These are phyloP conservation scores for Amylostereum areolatum DNA, from an alignment of 1,284 basidiomycete species.

Conservation along the genomic window DNA sequence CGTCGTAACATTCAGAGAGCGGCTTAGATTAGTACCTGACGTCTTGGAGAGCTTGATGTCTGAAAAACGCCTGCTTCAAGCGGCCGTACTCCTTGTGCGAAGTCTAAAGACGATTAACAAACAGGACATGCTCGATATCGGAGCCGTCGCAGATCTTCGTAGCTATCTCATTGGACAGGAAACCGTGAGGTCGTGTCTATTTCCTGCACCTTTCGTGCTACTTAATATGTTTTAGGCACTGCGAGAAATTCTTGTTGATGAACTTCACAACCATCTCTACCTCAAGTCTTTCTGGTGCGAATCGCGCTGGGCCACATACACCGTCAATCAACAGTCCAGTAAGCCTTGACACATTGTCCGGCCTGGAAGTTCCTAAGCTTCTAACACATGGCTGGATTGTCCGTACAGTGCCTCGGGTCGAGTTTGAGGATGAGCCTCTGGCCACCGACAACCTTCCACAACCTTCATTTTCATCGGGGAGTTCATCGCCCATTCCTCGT, in stretches of 20 bases:
- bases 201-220: neutral
- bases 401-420: slow-evolving; percentile 46
- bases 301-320: slow-evolving; percentile 83
- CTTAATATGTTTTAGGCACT: slow-evolving; percentile 52
- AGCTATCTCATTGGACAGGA: slow-evolving; percentile 87
- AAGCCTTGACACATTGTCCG: slow-evolving; percentile 24
- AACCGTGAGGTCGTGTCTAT: slow-evolving; percentile 45
- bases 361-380: slow-evolving; percentile 3
- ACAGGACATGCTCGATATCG: slow-evolving; percentile 90
- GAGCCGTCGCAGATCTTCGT: slow-evolving; percentile 86
- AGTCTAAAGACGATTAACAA: slow-evolving; percentile 91
- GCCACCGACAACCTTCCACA: slow-evolving; percentile 21
- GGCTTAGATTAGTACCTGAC: slow-evolving; percentile 89
- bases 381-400: slow-evolving; percentile 6
- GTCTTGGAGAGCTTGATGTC: slow-evolving; percentile 91
- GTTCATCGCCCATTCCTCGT: slow-evolving; percentile 20
- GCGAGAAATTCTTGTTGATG: slow-evolving; percentile 90
- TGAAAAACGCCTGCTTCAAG: slow-evolving; percentile 90
- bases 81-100: slow-evolving; percentile 82
- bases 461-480: slow-evolving; percentile 28
- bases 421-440: slow-evolving; percentile 48
- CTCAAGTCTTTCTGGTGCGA: slow-evolving; percentile 97
- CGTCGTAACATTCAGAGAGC: slow-evolving; percentile 64
- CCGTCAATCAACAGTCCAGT: slow-evolving; percentile 76
- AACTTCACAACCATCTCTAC: slow-evolving; percentile 96